Base-by-base conservation (phyloP, 129 eudicot species). In the Dittrichia graveolens region DNA sequence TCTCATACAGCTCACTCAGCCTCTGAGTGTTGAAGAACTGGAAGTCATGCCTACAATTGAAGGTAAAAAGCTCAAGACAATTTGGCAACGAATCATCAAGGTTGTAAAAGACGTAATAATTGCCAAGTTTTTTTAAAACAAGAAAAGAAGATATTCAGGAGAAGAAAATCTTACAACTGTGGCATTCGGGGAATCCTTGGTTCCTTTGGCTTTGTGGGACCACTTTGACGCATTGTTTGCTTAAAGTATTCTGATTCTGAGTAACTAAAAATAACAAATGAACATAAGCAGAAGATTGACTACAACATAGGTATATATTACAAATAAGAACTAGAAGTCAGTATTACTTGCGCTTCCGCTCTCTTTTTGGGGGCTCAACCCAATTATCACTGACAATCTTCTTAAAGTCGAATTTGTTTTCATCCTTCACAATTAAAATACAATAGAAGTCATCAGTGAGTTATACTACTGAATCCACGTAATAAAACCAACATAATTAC, bases 161-260 rank as follows among this genome's bases (percentile, higher is more conserved):
- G 31, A 10, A 9, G 9, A 38, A 42, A 47, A 18, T 34, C 97
- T 81, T 79, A 95, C 99, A 95, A 72, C 83, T 90, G 99, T 46
- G 99, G 99, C 99, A 94, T 94, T 65, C 97, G 97, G 42, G 99
- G 99, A 65, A 95, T 86, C 73, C 99, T 87, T 42, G 99, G 99
- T 79, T 95, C 99, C 79, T 84, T 95, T n/a, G 97, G 97, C 65
- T 82, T 88, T 10, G 89, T 80, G 0, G 99, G 96, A 79, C 97
- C 99, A 86, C 93, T 88, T 86, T 90, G 99, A 50, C 99, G 97
- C 96, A 94, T 90, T 42, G 99, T 94, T 82, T 94, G 99, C 85
- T 94, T 94, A 81, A 94, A 94, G 89, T 94, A 94, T 75, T 94
- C 99, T 19, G 99, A 90, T 82, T 94, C 99, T 19, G 99, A 94